Evolutionary conservation across 768 basidiomycete species (phyloP).

Genomic region (Neoboletus magnificus): DNA sequence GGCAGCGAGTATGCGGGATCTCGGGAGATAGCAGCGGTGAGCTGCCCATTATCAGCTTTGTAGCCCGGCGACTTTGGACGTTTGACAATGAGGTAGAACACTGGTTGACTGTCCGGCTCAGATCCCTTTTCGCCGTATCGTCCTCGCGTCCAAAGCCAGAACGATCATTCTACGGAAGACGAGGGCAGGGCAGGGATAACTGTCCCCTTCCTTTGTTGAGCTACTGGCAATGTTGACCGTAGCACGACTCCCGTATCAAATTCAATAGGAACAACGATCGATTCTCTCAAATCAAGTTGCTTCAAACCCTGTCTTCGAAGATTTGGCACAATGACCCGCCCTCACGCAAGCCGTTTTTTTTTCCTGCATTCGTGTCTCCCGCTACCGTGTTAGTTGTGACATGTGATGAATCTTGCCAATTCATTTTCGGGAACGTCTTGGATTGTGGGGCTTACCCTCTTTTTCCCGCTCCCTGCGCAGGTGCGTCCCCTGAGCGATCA

Average conservation of each 20-base stretch:
- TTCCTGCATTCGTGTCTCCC: not conserved
- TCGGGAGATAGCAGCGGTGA: conserved; percentile 15
- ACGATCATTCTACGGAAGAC: not conserved
- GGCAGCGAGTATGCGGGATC: conserved; percentile 17
- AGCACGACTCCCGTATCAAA: not conserved
- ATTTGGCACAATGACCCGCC: not conserved
- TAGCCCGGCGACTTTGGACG: not conserved
- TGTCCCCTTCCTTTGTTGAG: not conserved
- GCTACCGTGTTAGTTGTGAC: not conserved
- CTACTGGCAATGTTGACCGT: not conserved
- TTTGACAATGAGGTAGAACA: not conserved
- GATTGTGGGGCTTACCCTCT: not conserved
- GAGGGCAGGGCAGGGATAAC: not conserved
- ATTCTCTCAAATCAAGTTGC: not conserved
- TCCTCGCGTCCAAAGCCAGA: not conserved
- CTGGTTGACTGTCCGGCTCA: not conserved
- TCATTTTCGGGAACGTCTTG: not conserved
- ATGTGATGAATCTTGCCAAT: not conserved
- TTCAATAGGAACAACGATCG: not conserved
- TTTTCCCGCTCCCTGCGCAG: too few relatives aligned
- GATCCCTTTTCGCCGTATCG: not conserved
- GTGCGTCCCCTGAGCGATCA: too few relatives aligned
- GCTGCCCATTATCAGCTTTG: not conserved
- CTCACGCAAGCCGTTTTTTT: not conserved
- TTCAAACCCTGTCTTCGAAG: not conserved